Base-by-base conservation (phyloP, 2,329 filamentous ascomycete species). In the Trichoderma asperellum region DNA sequence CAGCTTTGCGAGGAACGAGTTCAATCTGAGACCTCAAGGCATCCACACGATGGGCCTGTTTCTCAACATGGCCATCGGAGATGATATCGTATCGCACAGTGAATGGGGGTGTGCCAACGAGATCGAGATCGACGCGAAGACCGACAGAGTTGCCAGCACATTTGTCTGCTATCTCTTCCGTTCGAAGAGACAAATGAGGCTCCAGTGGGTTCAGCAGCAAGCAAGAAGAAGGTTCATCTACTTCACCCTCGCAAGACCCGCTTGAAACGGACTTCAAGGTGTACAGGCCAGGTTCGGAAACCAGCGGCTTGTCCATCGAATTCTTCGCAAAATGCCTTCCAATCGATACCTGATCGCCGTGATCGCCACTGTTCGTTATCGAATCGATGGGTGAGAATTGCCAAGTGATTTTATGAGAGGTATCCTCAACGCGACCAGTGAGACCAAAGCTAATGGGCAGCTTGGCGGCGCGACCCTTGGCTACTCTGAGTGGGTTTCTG, bases 111-210 rank as follows among this genome's bases (percentile, higher is more conserved):
- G 94, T 97, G 71, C 96, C 96, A 34, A 95, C 91, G 49, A 99
- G 85, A 77, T 98, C 94, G 61, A 99, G 83, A 75, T 96, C 92
- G 53, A 99, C 92, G 12, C 91, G 88, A 67, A 99, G 86, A 52
- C 96, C 96, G 71, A 99, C 92, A 0, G 96, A 93, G 76, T 94
- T 97, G 59, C 94, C 94, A 43, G 94, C 95, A 78, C 96, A 99
- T 77, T 96, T 97, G 79, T 99, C 96, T 64, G 93, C 92, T 55
- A 99, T 94, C 71, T 94, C 91, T 74, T 97, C 92, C 7, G 89
- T 86, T 37, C 86, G 87, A 61, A 99, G 83, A 5, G 88, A 84
- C 69, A 99, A 79, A 68, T 91, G 88, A 11, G 96, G 96, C 80
- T 97, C 91, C 0, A 96, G 90, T 5, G 96, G 96, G 73, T 98